A percentile compares a stretch with the other conserved stretches of the same genome.
Conservation (phyloP, 495 filamentous ascomycete genomes). For the Aspergillus baeticus region DNA sequence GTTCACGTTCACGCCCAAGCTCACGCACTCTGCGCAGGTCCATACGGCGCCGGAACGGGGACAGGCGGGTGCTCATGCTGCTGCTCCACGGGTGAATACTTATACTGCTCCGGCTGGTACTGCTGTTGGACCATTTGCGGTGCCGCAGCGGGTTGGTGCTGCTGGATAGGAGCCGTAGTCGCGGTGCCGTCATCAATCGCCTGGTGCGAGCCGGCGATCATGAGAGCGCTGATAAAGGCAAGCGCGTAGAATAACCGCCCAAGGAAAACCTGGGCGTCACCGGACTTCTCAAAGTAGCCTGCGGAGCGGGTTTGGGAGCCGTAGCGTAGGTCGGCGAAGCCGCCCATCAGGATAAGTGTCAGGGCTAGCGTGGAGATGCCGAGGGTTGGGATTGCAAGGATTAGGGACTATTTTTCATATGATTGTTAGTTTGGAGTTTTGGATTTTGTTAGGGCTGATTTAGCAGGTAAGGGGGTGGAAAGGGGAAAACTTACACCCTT, state of each 20-base stretch:
- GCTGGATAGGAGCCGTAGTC: background rate
- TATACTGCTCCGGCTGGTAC: background rate
- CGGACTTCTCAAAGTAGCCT: background rate
- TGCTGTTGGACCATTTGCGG: no score
- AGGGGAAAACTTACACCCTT: slow-evolving; percentile 16
- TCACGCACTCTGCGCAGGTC: background rate
- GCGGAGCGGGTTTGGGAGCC: background rate
- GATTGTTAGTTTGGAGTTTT: background rate
- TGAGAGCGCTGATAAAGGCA: slow-evolving; percentile 2
- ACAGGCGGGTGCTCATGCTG: background rate
- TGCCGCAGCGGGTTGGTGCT: background rate
- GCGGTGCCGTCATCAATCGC: background rate
- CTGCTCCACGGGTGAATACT: background rate
- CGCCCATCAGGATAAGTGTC: slow-evolving; percentile 2
- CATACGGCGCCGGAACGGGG: background rate
- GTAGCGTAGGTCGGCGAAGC: slow-evolving; percentile 4
- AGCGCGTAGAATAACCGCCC: slow-evolving; percentile 3
- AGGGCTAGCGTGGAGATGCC: background rate
- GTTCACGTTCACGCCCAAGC: no score
- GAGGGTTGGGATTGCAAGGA: background rate
- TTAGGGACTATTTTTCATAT: background rate
- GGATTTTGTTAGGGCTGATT: background rate
- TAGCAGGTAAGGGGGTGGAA: no score
- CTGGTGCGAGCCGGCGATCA: slow-evolving; percentile 2
- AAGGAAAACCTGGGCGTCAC: slow-evolving; percentile 6